Percentiles rank a stretch among this genome's conserved stretches.
Evolutionary conservation across 148 eudicot genomes (phyloP).

Genomic region (Camellia japonica): DNA sequence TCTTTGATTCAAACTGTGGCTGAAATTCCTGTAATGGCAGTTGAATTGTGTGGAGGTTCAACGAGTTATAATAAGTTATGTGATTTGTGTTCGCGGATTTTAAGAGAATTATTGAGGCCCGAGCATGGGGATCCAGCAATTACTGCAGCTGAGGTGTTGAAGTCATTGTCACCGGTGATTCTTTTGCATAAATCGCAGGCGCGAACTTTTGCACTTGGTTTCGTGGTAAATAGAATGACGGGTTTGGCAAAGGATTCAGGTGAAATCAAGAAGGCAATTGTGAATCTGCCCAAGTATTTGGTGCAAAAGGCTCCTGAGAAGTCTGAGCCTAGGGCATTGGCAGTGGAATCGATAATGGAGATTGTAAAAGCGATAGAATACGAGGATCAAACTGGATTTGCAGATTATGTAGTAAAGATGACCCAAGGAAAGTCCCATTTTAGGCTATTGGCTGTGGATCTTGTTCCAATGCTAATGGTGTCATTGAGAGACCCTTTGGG

Average conservation of each 20-base stretch:
- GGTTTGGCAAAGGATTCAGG: constrained; percentile 36
- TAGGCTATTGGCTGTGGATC: constrained; percentile 82
- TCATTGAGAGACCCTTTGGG: constrained; percentile 38
- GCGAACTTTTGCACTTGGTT: constrained; percentile 50
- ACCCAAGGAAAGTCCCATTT: constrained; percentile 66
- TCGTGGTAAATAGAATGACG: constrained; percentile 60
- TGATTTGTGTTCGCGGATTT: constrained; percentile 48
- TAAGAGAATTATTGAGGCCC: constrained; percentile 47
- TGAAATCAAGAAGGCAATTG: constrained; percentile 50
- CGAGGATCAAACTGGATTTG: constrained; percentile 59
- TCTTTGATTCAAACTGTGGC: constrained; percentile 66
- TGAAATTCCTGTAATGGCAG: constrained; percentile 61
- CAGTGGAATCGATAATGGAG: constrained; percentile 77
- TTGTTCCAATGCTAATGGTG: constrained; percentile 51
- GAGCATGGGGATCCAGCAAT: constrained; percentile 69
- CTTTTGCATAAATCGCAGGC: constrained; percentile 59
- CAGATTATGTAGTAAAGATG: constrained; percentile 78
- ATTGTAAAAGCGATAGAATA: constrained; percentile 59
- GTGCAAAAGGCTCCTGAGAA: constrained; percentile 77
- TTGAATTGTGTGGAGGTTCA: constrained; percentile 48
- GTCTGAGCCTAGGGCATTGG: constrained; percentile 70
- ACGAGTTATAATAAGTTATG: constrained; percentile 51
- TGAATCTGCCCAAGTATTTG: constrained; percentile 74
- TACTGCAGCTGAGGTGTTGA: constrained; percentile 73
- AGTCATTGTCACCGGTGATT: constrained; percentile 53